Evolutionary conservation across 2,329 filamentous ascomycete species (phyloP).

Genomic region (Ophiostoma sp.): DNA sequence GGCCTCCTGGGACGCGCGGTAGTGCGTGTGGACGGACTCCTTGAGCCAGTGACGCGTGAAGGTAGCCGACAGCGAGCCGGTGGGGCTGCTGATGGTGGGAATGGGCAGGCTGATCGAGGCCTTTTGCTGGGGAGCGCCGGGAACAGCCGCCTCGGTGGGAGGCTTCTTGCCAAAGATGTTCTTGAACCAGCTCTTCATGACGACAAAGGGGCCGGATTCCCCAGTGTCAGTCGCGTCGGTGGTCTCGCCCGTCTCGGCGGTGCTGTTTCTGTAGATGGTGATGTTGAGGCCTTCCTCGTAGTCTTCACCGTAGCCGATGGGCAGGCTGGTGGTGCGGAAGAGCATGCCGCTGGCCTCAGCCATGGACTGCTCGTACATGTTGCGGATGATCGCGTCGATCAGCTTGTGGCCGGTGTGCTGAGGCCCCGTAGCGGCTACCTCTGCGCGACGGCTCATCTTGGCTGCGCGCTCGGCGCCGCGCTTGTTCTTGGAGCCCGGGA

Average conservation of each 20-base stretch:
- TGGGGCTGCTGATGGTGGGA: slow-evolving; percentile 13
- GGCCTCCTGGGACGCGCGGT: slow-evolving; percentile 19
- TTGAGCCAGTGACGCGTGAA: slow-evolving; percentile 21
- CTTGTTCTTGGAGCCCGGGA: neutral
- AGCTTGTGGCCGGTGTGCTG: neutral
- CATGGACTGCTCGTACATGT: neutral
- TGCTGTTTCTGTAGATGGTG: neutral
- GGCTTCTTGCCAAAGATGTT: neutral
- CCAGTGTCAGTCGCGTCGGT: neutral
- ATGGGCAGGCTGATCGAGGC: neutral
- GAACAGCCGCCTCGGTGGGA: neutral
- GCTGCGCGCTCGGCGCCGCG: no score
- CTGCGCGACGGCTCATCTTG: neutral
- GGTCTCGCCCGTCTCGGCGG: neutral
- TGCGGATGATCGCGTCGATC: neutral
- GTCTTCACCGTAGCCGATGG: neutral
- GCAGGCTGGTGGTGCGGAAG: neutral
- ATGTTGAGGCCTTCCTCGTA: neutral
- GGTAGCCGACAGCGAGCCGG: slow-evolving; percentile 10
- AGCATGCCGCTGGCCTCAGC: neutral
- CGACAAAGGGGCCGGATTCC: neutral
- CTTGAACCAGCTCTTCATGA: neutral
- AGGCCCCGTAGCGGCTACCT: neutral
- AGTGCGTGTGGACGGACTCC: slow-evolving; percentile 23
- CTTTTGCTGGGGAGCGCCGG: neutral